These are phyloP conservation scores for Sphaerobolus stellatus DNA, from an alignment of 1,284 basidiomycete species.

Conservation along the genomic window DNA sequence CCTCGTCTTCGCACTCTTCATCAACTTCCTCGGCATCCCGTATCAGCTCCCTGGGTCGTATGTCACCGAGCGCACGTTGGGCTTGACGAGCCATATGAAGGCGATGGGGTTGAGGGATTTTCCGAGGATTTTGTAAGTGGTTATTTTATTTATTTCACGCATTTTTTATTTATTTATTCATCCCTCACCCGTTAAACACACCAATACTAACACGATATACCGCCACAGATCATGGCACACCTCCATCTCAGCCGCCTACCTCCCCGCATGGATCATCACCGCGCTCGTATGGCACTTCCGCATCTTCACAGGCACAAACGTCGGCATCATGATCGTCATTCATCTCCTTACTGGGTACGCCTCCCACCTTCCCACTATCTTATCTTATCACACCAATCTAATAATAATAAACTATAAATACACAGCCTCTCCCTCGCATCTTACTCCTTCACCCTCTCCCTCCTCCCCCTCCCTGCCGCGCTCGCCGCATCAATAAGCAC, in stretches of 20 bases:
- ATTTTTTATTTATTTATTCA: background rate
- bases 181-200: background rate
- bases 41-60: slow-evolving; percentile 73
- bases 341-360: slow-evolving; percentile 66
- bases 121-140: slow-evolving; percentile 57
- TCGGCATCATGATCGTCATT: slow-evolving; percentile 59
- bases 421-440: slow-evolving; percentile 55
- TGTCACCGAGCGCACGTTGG: slow-evolving; percentile 57
- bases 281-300: slow-evolving; percentile 60
- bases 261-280: slow-evolving; percentile 67
- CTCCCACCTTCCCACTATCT: too few species aligned
- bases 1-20: slow-evolving; percentile 65
- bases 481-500: slow-evolving; percentile 69
- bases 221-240: slow-evolving; percentile 62
- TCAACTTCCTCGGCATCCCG: slow-evolving; percentile 65
- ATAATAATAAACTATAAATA: too few species aligned
- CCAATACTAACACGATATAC: too few species aligned
- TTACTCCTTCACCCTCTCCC: slow-evolving; percentile 68
- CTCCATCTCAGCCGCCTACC: slow-evolving; percentile 53
- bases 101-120: slow-evolving; percentile 72
- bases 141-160: too few species aligned
- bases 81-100: slow-evolving; percentile 66
- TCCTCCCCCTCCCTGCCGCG: slow-evolving; percentile 72
- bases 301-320: slow-evolving; percentile 64
- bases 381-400: too few species aligned